phyloP scores from a whole-genome alignment of 441 rosid genomes.

The Biscutella laevigata region DNA sequence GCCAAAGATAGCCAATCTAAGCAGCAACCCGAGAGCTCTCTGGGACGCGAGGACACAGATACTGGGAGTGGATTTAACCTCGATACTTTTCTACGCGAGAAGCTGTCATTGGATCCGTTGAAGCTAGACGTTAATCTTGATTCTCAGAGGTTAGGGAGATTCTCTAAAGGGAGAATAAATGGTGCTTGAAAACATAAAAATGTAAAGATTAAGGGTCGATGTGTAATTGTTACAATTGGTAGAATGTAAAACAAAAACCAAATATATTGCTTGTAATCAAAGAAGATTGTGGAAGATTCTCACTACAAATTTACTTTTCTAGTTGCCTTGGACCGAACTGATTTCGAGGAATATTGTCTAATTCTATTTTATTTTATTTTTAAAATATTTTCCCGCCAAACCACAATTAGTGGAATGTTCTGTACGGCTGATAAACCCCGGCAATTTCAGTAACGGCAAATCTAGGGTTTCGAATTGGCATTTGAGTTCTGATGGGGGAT shows the following conservation, averaged over 20 bases:
- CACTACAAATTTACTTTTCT: too few species aligned
- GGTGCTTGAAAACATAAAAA: constrained; percentile 3
- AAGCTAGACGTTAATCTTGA: constrained; percentile 46
- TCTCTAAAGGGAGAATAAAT: constrained; percentile 31
- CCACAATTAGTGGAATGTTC: not conserved
- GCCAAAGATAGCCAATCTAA: constrained; percentile 23
- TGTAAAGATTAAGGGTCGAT: constrained; percentile 2
- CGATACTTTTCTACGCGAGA: constrained; percentile 46
- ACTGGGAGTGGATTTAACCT: constrained; percentile 42
- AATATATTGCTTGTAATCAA: too few species aligned
- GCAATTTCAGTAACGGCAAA: constrained; percentile 9
- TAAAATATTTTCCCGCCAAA: constrained; percentile 21
- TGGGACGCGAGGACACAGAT: constrained; percentile 28
- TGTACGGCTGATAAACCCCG: constrained; percentile 1
- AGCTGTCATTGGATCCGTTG: constrained; percentile 49
- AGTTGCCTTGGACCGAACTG: not conserved
- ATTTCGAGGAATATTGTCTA: not conserved
- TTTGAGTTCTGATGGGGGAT: constrained; percentile 13
- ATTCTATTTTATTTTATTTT: not conserved
- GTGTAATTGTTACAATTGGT: not conserved
- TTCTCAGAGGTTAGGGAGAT: constrained; percentile 32
- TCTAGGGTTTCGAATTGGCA: constrained; percentile 18
- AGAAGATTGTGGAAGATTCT: not conserved
- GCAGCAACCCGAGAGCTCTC: constrained; percentile 19
- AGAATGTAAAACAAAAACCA: not conserved